Conservation (phyloP, 495 filamentous ascomycete species). For the Cryomyces antarcticus region DNA sequence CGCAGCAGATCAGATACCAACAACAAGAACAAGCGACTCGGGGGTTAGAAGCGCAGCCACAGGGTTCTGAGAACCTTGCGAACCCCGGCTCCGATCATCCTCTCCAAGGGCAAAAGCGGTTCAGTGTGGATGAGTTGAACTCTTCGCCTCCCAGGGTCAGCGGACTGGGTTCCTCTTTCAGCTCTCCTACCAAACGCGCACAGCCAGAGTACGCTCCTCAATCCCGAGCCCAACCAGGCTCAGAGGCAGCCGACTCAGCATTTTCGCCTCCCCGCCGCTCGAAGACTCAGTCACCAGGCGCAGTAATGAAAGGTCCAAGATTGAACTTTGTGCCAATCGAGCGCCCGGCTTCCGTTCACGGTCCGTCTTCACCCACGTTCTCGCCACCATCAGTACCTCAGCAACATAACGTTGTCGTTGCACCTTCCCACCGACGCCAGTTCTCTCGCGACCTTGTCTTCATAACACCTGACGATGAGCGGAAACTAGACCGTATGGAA, state of each 20-base stretch:
- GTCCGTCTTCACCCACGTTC: constrained; percentile 27
- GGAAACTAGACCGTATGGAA: constrained; percentile 54
- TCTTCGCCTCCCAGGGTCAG: background rate
- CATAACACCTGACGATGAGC: constrained; percentile 53
- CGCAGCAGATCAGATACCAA: too few relatives aligned
- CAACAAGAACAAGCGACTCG: too few relatives aligned
- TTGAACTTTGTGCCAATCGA: constrained; percentile 24
- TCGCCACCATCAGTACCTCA: constrained; percentile 8
- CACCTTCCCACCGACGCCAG: constrained; percentile 18
- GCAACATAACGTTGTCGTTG: constrained; percentile 23
- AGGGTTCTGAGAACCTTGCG: too few relatives aligned
- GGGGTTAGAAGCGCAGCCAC: too few relatives aligned
- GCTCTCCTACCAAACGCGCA: background rate
- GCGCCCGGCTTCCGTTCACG: constrained; percentile 51
- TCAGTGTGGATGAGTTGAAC: too few relatives aligned
- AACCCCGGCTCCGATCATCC: too few relatives aligned
- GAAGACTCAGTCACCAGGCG: constrained; percentile 68
- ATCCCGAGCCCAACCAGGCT: background rate
- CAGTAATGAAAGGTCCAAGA: constrained; percentile 29
- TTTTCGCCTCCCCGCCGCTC: constrained; percentile 43
- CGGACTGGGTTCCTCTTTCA: background rate
- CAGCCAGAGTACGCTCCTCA: background rate
- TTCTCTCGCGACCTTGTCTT: constrained; percentile 21
- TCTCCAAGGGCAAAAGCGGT: too few relatives aligned
- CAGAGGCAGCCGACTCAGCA: background rate